Conservation (phyloP, 2,329 filamentous ascomycete species). For the Fusarium chuoi region DNA sequence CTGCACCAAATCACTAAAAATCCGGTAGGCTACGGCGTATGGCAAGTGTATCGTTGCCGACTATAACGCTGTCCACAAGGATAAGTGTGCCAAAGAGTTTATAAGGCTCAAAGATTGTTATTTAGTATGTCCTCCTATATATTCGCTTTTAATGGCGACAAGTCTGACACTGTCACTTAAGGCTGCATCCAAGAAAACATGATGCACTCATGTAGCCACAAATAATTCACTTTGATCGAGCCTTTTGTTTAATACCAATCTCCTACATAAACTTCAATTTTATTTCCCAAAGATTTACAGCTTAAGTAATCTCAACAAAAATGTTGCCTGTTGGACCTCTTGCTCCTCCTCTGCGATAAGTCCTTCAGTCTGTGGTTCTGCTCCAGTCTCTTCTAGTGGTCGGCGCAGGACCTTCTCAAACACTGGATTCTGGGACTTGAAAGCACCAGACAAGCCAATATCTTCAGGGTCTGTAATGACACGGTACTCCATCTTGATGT, state of each 20-base stretch:
- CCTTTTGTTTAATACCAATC: conserved; percentile 12
- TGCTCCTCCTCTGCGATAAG: conserved; percentile 86
- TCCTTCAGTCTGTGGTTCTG: conserved; percentile 35
- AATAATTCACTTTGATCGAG: conserved; percentile 14
- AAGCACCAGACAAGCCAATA: conserved; percentile 76
- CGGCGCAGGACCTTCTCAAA: conserved; percentile 84
- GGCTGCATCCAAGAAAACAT: conserved; percentile 44
- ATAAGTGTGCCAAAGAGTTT: conserved; percentile 90
- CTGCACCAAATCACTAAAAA: background rate
- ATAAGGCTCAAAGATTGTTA: conserved; percentile 88
- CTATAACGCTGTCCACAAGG: conserved; percentile 89
- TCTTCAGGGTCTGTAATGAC: conserved; percentile 82
- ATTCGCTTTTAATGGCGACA: background rate
- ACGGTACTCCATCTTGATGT: conserved; percentile 93
- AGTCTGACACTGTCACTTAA: conserved; percentile 23
- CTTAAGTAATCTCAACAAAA: conserved; percentile 80
- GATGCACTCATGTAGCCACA: conserved; percentile 1
- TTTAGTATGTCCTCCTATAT: conserved; percentile 67
- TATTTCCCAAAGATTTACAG: conserved; percentile 59
- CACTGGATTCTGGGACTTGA: conserved; percentile 71
- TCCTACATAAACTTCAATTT: conserved; percentile 6
- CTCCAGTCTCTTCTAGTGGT: conserved; percentile 68
- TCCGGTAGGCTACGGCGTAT: conserved; percentile 78
- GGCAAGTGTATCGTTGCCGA: conserved; percentile 92
- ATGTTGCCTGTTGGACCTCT: conserved; percentile 84